A percentile compares a stretch with the other conserved stretches of the same genome.
Evolutionary conservation across 306 rosid genomes (phyloP).

Genomic region (Quillaja saponaria): DNA sequence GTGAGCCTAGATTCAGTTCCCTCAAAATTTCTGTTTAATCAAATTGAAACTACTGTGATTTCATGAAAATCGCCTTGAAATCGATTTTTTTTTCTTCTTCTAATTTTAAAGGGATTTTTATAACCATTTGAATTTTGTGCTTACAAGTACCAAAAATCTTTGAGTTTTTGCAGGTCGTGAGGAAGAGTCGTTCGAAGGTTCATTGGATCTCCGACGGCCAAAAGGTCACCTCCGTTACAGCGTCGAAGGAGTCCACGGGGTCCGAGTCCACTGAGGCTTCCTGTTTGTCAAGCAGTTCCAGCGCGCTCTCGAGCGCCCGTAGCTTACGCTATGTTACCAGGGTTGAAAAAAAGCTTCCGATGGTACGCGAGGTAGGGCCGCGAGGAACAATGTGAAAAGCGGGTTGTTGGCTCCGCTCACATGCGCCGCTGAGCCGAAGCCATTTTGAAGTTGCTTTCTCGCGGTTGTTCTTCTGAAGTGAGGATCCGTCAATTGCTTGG

Average conservation of each 20-base stretch:
- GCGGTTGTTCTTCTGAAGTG: slow-evolving; percentile 64
- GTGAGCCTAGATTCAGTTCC: neutral
- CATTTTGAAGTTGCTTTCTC: slow-evolving; percentile 65
- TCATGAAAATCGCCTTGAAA: too few species aligned
- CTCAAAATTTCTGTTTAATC: neutral
- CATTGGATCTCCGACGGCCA: slow-evolving; percentile 36
- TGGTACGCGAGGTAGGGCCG: slow-evolving; percentile 25
- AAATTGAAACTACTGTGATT: neutral
- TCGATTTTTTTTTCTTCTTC: neutral
- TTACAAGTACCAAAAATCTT: slow-evolving; percentile 8
- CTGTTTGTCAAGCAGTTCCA: slow-evolving; percentile 60
- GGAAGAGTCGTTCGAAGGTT: slow-evolving; percentile 71
- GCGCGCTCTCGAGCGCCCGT: slow-evolving; percentile 53
- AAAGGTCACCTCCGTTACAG: slow-evolving; percentile 22
- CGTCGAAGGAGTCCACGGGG: slow-evolving; percentile 29
- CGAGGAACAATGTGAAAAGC: slow-evolving; percentile 26
- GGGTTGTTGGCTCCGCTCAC: slow-evolving; percentile 37
- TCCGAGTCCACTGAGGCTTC: slow-evolving; percentile 54
- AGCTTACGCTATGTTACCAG: slow-evolving; percentile 44
- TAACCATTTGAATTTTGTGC: slow-evolving; percentile 1
- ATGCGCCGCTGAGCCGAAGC: slow-evolving; percentile 66
- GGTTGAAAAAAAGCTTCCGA: slow-evolving; percentile 25
- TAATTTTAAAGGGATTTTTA: neutral
- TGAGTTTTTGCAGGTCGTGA: slow-evolving; percentile 48
- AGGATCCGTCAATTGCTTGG: slow-evolving; percentile 78